Percentiles rank a stretch among this genome's conserved stretches.
These are phyloP conservation scores for Penicillium taxi DNA, from an alignment of 495 filamentous ascomycete species.

Conservation along the genomic window DNA sequence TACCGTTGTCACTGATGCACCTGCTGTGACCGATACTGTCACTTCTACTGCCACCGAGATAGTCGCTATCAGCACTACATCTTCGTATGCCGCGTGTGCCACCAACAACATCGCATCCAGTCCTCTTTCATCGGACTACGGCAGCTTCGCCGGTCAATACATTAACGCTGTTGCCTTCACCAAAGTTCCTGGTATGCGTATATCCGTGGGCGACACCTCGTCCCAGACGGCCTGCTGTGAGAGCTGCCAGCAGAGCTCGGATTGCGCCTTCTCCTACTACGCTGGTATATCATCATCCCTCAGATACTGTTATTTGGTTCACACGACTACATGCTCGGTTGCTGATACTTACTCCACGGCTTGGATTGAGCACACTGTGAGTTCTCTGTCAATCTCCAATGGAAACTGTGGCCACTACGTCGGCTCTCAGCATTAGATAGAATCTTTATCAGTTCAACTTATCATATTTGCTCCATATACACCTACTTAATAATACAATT, in stretches of 20 bases:
- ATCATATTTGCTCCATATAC: too few relatives aligned
- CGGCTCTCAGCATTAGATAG: too few relatives aligned
- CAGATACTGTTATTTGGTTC: neutral
- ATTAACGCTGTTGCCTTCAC: neutral
- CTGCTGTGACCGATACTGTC: neutral
- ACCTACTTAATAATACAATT: too few relatives aligned
- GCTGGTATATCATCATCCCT: neutral
- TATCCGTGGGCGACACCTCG: neutral
- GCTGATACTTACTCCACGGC: neutral
- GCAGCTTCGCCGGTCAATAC: neutral
- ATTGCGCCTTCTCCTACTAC: neutral
- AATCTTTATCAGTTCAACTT: too few relatives aligned
- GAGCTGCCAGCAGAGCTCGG: neutral
- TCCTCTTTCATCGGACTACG: slow-evolving; percentile 6
- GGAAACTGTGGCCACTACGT: slow-evolving; percentile 3
- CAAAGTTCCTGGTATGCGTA: neutral
- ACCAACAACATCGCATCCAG: slow-evolving; percentile 5
- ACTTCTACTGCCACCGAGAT: neutral
- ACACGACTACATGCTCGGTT: neutral
- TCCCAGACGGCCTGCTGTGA: neutral
- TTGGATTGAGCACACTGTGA: neutral
- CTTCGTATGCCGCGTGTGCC: slow-evolving; percentile 3
- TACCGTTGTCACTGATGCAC: neutral
- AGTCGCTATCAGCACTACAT: neutral
- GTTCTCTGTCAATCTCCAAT: neutral